Evolutionary conservation across 1,139 yeast species (phyloP).

Genomic region (Suhomyces chickasaworum): DNA sequence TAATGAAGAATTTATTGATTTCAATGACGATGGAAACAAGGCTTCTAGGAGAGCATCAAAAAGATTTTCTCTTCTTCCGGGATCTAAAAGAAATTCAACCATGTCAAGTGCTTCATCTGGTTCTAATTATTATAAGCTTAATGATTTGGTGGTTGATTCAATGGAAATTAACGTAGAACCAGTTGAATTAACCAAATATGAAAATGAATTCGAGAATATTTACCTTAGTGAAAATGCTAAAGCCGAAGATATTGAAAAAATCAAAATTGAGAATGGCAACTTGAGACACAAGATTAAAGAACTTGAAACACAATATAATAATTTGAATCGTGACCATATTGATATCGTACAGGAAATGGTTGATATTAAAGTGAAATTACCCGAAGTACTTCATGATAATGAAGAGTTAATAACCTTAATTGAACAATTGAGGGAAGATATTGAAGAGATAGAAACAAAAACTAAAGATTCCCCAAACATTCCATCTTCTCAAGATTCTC

Average conservation of each 20-base stretch:
- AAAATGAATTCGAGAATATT: slow-evolving; percentile 73
- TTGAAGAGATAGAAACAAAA: slow-evolving; percentile 52
- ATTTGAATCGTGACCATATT: slow-evolving; percentile 74
- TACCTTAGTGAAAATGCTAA: slow-evolving; percentile 69
- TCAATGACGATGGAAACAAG: slow-evolving; percentile 19
- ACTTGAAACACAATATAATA: slow-evolving; percentile 69
- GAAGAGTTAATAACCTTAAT: slow-evolving; percentile 71
- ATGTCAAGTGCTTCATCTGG: slow-evolving; percentile 12
- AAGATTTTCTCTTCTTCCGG: slow-evolving; percentile 24
- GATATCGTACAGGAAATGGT: slow-evolving; percentile 46
- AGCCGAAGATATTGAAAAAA: slow-evolving; percentile 65
- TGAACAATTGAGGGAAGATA: slow-evolving; percentile 53
- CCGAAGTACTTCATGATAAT: slow-evolving; percentile 69
- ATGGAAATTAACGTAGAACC: slow-evolving; percentile 74
- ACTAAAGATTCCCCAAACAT: slow-evolving; percentile 20
- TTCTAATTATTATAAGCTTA: slow-evolving; percentile 55
- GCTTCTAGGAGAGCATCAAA: slow-evolving; percentile 18
- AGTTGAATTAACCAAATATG: slow-evolving; percentile 65
- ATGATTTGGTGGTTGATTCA: slow-evolving; percentile 78
- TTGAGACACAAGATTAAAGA: slow-evolving; percentile 73
- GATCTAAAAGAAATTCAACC: slow-evolving; percentile 21
- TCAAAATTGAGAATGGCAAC: slow-evolving; percentile 68
- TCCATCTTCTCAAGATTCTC: slow-evolving; percentile 9
- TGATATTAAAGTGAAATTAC: slow-evolving; percentile 42
- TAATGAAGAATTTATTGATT: slow-evolving; percentile 38